phyloP scores from a whole-genome alignment of 768 basidiomycete species.

The Strobilomyces dryophilus region DNA sequence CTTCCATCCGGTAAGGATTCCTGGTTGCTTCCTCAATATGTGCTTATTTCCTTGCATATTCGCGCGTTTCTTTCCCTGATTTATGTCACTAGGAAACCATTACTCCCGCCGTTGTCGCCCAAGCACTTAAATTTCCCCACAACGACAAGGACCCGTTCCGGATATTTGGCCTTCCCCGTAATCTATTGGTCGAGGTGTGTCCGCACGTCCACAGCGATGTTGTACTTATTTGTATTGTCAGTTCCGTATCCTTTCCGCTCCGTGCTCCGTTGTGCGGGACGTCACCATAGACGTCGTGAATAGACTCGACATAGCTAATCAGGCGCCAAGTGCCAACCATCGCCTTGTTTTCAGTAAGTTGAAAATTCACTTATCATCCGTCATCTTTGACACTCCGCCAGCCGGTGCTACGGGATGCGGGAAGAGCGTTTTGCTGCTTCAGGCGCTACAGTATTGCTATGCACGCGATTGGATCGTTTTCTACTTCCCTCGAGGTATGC shows the following conservation, averaged over 20 bases:
- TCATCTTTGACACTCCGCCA: constrained; percentile 26
- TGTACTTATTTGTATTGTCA: constrained; percentile 21
- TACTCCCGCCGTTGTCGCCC: constrained; percentile 35
- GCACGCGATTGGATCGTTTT: constrained; percentile 74
- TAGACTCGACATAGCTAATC: constrained; percentile 48
- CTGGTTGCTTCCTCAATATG: not conserved
- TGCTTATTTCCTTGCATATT: not conserved
- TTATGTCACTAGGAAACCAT: constrained; percentile 28
- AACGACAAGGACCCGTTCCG: constrained; percentile 49
- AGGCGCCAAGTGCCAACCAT: constrained; percentile 45
- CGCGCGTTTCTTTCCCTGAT: not conserved
- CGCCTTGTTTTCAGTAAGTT: constrained; percentile 65
- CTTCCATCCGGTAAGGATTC: constrained; percentile 40
- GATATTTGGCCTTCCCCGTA: constrained; percentile 69
- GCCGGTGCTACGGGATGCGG: constrained; percentile 75
- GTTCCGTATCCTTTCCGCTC: constrained; percentile 67
- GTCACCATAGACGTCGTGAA: constrained; percentile 56
- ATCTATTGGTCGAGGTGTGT: constrained; percentile 66
- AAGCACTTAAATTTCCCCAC: constrained; percentile 43
- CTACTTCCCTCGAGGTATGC: constrained; percentile 76
- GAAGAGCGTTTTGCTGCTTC: constrained; percentile 76
- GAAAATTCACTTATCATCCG: not conserved
- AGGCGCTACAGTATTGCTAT: constrained; percentile 66
- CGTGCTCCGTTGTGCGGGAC: constrained; percentile 69
- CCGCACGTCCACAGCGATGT: not conserved